Evolutionary conservation across 371 early-diverging fungal genomes (phyloP).

Genomic region (Saksenaea vasiformis): DNA sequence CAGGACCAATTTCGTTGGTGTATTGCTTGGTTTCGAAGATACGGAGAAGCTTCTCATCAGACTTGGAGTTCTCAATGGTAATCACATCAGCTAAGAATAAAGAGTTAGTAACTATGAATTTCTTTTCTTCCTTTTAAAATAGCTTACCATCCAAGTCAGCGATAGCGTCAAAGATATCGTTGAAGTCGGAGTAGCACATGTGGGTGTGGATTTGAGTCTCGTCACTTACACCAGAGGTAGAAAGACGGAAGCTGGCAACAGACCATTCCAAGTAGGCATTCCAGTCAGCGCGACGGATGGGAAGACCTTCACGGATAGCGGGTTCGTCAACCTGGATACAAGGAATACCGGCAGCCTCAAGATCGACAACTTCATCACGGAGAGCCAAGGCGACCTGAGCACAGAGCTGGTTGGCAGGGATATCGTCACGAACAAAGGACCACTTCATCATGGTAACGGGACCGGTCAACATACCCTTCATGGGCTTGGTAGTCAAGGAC

Average conservation of each 20-base stretch:
- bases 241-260: conserved; percentile 90
- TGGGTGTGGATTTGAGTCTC: conserved; percentile 96
- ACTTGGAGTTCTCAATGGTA: conserved; percentile 96
- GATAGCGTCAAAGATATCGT: conserved; percentile 95
- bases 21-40: conserved; percentile 87
- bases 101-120: background rate
- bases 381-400: conserved; percentile 94
- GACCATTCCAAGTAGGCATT: conserved; percentile 94
- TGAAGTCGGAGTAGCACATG: conserved; percentile 98
- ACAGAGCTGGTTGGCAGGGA: conserved; percentile 82
- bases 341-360: conserved; percentile 90
- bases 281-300: conserved; percentile 88
- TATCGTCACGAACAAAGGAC: conserved; percentile 97
- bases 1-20: conserved; percentile 92
- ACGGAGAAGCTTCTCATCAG: conserved; percentile 89
- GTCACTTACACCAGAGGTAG: conserved; percentile 85
- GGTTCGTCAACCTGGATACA: conserved; percentile 98
- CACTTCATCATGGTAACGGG: conserved; percentile 95
- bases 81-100: conserved; percentile 79
- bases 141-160: conserved; percentile 71
- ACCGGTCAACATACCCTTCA: conserved; percentile 98
- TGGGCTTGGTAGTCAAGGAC: conserved; percentile 80
- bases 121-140: background rate
- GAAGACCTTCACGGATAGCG: conserved; percentile 97
- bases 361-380: conserved; percentile 93